These are phyloP conservation scores for Corrigiola litoralis DNA, from an alignment of 179 eudicot species.

Conservation along the genomic window DNA sequence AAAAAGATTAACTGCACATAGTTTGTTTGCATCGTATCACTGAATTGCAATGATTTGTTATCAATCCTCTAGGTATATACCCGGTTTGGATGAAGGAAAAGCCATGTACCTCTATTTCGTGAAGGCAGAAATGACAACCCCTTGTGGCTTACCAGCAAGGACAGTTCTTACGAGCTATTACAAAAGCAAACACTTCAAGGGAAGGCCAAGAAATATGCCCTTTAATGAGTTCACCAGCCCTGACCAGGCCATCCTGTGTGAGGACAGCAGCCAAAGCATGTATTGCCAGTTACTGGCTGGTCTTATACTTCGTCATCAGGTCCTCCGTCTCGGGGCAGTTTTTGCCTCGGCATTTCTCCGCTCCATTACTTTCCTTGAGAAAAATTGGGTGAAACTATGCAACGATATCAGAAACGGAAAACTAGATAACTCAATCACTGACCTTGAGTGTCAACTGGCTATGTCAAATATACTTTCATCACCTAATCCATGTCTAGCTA, in stretches of 20 bases:
- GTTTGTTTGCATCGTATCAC: no score
- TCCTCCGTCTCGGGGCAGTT: constrained; percentile 74
- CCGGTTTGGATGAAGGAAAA: constrained; percentile 63
- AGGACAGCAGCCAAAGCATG: constrained; percentile 79
- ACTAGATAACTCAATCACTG: constrained; percentile 38
- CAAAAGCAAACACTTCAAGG: constrained; percentile 66
- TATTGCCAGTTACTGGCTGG: constrained; percentile 74
- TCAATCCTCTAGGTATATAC: constrained; percentile 39
- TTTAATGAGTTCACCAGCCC: constrained; percentile 62
- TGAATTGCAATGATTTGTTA: not conserved
- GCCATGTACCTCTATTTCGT: constrained; percentile 72
- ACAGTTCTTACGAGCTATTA: constrained; percentile 81
- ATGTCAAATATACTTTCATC: constrained; percentile 36
- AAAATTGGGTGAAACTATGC: constrained; percentile 50
- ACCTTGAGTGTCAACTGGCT: constrained; percentile 49
- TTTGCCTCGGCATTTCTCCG: constrained; percentile 76
- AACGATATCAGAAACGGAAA: constrained; percentile 52
- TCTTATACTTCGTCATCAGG: constrained; percentile 53
- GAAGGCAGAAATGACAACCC: constrained; percentile 69
- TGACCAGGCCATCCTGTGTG: constrained; percentile 57
- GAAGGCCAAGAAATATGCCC: constrained; percentile 45
- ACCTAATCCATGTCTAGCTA: constrained; percentile 45
- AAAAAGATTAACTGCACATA: no score
- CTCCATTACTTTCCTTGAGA: constrained; percentile 56
- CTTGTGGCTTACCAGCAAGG: constrained; percentile 64